These are phyloP conservation scores for Gynandropsis gynandra DNA, from an alignment of 345 rosid genomes.

Conservation along the genomic window DNA sequence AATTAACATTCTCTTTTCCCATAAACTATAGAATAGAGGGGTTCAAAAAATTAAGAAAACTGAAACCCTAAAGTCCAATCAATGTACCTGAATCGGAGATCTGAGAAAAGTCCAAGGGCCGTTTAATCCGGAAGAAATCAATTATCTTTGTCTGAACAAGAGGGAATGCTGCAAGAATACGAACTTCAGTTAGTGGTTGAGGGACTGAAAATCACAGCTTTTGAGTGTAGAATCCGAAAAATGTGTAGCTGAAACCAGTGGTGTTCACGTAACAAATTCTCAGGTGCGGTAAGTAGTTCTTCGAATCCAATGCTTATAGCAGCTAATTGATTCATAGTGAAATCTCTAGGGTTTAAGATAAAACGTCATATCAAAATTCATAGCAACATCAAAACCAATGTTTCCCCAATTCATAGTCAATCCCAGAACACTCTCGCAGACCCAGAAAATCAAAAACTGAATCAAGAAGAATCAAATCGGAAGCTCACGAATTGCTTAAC, in stretches of 20 bases:
- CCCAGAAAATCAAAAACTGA: not conserved
- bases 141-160: slow-evolving; percentile 73
- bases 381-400: not conserved
- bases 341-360: too few species aligned
- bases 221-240: too few species aligned
- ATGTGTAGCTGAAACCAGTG: not conserved
- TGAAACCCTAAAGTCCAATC: not conserved
- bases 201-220: too few species aligned
- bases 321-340: too few species aligned
- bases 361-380: too few species aligned
- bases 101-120: slow-evolving; percentile 22
- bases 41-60: not conserved
- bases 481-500: not conserved
- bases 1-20: not conserved
- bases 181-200: not conserved
- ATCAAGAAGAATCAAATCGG: not conserved
- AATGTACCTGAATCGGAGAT: slow-evolving; percentile 32
- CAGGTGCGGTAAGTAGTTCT: too few species aligned
- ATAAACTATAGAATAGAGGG: not conserved
- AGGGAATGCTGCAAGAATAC: slow-evolving; percentile 47
- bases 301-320: too few species aligned
- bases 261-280: not conserved
- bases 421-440: not conserved
- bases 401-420: not conserved
- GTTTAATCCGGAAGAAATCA: slow-evolving; percentile 77